Percentiles rank a stretch among this genome's conserved stretches.
These are phyloP conservation scores for Fraxinus platypoda DNA, from an alignment of 305 asterid genomes.

Conservation along the genomic window DNA sequence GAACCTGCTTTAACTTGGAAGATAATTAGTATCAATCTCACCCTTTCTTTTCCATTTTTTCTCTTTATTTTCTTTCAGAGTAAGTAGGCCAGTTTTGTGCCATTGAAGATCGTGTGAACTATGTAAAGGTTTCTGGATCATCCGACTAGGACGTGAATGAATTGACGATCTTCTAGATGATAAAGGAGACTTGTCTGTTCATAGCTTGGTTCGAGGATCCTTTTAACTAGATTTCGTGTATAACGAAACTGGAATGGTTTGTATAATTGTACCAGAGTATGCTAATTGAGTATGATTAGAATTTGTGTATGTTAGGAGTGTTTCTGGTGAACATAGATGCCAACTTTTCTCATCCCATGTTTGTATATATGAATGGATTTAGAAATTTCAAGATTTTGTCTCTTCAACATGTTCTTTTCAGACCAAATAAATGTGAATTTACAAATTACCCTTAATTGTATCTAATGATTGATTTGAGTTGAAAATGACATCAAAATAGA, in stretches of 20 bases:
- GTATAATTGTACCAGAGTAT: conserved; percentile 1
- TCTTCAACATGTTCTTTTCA: background rate
- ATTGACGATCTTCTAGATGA: background rate
- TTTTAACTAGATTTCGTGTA: conserved; percentile 2
- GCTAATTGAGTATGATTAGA: conserved; percentile 28
- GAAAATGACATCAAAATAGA: background rate
- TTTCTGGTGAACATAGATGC: conserved; percentile 28
- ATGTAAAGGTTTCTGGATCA: background rate
- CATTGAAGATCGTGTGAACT: background rate
- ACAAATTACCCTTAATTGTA: background rate
- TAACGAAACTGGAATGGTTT: background rate
- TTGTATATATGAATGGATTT: conserved; percentile 24
- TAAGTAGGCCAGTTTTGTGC: background rate
- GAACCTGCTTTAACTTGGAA: conserved; percentile 29
- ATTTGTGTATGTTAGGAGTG: conserved; percentile 31
- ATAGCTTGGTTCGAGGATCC: background rate
- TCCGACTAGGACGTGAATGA: background rate
- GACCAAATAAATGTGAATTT: background rate
- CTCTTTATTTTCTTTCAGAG: background rate
- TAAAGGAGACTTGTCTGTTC: background rate
- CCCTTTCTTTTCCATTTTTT: background rate
- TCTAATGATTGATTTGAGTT: background rate
- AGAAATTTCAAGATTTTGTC: background rate
- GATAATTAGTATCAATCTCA: background rate
- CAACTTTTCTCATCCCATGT: conserved; percentile 25